Evolutionary conservation across 2,329 filamentous ascomycete genomes (phyloP), one percentile per base, ranked within the genome.

Genomic region (Thyridium curvatum): DNA sequence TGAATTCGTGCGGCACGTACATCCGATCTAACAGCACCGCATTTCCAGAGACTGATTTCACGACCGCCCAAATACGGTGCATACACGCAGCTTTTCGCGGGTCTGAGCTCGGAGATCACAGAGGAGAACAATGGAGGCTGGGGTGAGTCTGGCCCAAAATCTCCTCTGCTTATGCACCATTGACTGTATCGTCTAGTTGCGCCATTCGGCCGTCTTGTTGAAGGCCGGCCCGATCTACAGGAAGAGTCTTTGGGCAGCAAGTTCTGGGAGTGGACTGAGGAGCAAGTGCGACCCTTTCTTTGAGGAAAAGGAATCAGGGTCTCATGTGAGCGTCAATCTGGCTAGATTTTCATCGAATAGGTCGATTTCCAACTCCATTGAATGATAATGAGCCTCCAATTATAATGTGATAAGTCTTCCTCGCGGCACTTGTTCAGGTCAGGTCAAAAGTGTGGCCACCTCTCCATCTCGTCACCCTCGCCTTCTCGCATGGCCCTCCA

Each of bases 81-180:
- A 2, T 69, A 66, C 44, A 68, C 65, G 0, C 61, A 66, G 50
- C 43, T 69, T 2, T 69, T 58, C 37, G 61, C 62, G 18, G 65
- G 60, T 3, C 46, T 65, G 18, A 60, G 59, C 2, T 50, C 56
- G 2, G 55, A 64, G 3, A 51, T 66, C 9, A 59, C 49, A 8
- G 34, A 55, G 18, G 52, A 59, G n/a, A 52, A 58, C 14, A 48
- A 48, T 3, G 54, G 53, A 8, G 41, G 43, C 41, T 58, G 53
- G 50, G 47, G 49, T 58, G 44, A 47, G 53, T 49, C 10, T 14
- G 32, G 10, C 28, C 12, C 3, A 18, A 21, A 26, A 8, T 3
- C 34, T 14, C 29, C 12, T 4, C 30, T 28, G 10, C 16, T 13
- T 12, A 12, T 36, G 14, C 32, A 18, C 2, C 13, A 13, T 10